phyloP scores from a whole-genome alignment of 1,284 basidiomycete species.

The Flammula alnicola region DNA sequence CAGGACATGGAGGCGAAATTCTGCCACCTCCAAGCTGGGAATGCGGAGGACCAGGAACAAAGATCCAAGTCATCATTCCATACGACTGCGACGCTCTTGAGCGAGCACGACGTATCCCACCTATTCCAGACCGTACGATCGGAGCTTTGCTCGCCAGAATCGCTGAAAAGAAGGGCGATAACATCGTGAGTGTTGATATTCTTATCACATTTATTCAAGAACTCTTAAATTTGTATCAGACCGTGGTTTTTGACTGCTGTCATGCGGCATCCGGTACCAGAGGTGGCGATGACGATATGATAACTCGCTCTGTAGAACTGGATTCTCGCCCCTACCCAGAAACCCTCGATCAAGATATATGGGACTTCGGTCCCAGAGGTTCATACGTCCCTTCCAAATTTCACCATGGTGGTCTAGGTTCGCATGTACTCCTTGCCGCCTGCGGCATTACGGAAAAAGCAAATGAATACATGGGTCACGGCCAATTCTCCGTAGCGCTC shows the following conservation, averaged over 20 bases:
- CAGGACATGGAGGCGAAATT: conserved; percentile 9
- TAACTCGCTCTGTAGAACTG: conserved; percentile 2
- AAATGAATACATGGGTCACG: neutral
- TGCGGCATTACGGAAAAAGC: neutral
- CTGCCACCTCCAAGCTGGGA: neutral
- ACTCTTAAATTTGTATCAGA: conserved; percentile 1
- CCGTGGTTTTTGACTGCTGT: conserved; percentile 12
- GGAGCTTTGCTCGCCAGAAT: conserved; percentile 1
- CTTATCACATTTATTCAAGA: neutral
- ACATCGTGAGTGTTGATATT: conserved; percentile 1
- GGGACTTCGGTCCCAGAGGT: neutral
- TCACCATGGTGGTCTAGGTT: neutral
- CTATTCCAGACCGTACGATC: conserved; percentile 6
- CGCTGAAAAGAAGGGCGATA: conserved; percentile 4
- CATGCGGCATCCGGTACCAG: conserved; percentile 9
- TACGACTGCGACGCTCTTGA: neutral
- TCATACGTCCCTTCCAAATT: neutral
- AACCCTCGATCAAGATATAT: conserved; percentile 1
- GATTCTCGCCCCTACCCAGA: neutral
- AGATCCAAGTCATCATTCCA: conserved; percentile 6
- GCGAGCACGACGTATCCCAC: neutral
- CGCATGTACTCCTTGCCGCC: conserved; percentile 8
- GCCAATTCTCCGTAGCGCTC: conserved; percentile 5
- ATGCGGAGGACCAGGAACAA: neutral
- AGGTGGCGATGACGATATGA: neutral